phyloP scores from a whole-genome alignment of 345 rosid genomes.

The Brassica cretica region DNA sequence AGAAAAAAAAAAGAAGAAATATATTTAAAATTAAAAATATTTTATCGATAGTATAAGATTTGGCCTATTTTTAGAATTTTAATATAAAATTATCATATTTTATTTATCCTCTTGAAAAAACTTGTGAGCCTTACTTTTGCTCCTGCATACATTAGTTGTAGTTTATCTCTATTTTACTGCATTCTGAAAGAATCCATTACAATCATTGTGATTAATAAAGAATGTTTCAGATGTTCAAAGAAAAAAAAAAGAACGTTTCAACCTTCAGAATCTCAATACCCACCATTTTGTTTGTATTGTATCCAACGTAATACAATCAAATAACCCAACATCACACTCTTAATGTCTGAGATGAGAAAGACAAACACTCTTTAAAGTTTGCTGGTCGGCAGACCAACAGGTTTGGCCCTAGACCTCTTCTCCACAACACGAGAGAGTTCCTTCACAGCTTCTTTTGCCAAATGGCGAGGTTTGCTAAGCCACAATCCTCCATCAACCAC shows the following conservation, averaged over 20 bases:
- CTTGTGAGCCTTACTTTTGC: too few species aligned
- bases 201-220: too few species aligned
- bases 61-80: too few species aligned
- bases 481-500: conserved; percentile 67
- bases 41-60: too few species aligned
- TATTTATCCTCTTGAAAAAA: too few species aligned
- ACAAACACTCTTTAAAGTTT: conserved; percentile 35
- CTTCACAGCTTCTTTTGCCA: conserved; percentile 67
- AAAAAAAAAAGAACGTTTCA: too few species aligned
- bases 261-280: conserved; percentile 7
- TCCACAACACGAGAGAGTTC: conserved; percentile 62
- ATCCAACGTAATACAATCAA: conserved; percentile 5
- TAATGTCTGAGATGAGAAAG: neutral
- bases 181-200: neutral
- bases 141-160: too few species aligned
- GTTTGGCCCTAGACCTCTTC: conserved; percentile 59
- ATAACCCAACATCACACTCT: neutral
- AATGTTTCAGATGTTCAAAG: too few species aligned
- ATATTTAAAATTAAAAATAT: too few species aligned
- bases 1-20: too few species aligned
- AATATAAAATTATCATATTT: too few species aligned
- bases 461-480: conserved; percentile 56
- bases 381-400: conserved; percentile 60
- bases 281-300: neutral
- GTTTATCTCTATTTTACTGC: too few species aligned